Base-by-base conservation (phyloP, 1,284 basidiomycete genomes). In the Ustilago lituana region DNA sequence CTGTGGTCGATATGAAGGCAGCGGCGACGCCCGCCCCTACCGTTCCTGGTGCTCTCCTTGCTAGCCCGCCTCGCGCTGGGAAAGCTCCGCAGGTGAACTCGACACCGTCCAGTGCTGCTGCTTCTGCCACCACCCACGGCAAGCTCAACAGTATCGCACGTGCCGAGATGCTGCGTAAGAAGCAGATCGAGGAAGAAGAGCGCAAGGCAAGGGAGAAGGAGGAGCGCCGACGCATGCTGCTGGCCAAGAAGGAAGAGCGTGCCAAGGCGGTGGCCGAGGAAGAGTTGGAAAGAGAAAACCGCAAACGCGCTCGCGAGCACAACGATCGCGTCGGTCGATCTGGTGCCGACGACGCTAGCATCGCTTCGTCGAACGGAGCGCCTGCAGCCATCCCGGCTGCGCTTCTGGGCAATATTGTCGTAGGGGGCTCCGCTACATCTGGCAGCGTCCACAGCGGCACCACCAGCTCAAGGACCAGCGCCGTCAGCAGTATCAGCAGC, bases 111-210 rank as follows among this genome's bases (percentile, higher is more conserved):
- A 44, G 43, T 20, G 43, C 54, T 5, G 49, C 52, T 14, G 44
- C 55, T 15, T 48, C 60, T 3, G 50, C 44, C 9, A 26, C 51
- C 6, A 43, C 47, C 22, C 60, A 58, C 23, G 55, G 68, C 17
- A 73, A 73, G 47, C 71, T 69, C 12, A 64, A 50, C 22, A 69
- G 66, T 23, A 56, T 73, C 20, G 60, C 67, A 5, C 71, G 71
- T 7, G 71, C 71, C 40, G 71, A 73, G 49, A 41, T 67, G 56
- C 59, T 66, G 26, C 66, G 71, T 36, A 65, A 69, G 45, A 69
- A 70, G 56, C 67, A 73, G 37, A 62, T 47, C 12, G 71, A 73
- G 31, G 71, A 73, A 32, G 71, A 69, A 31, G 71, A 73, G 59
- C 57, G 71, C 50, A 68, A 65, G 32, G 43, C 52, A 19, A 73